A percentile compares a stretch with the other conserved stretches of the same genome.
phyloP scores from a whole-genome alignment of 768 basidiomycete genomes.

The Porpolomopsis calyptriformis region DNA sequence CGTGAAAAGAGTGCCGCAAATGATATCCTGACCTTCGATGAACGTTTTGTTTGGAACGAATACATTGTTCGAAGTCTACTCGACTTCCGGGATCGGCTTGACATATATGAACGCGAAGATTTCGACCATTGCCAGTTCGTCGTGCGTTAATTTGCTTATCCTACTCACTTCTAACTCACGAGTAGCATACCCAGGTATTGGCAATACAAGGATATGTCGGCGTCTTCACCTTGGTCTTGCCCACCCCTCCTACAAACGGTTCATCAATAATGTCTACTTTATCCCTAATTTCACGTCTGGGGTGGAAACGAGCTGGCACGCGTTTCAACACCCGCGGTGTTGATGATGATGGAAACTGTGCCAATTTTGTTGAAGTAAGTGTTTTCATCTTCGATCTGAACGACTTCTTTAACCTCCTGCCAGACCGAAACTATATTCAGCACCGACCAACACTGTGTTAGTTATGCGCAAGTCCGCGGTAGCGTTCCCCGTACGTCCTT shows the following conservation, averaged over 20 bases:
- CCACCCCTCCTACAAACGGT: constrained; percentile 66
- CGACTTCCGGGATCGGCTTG: constrained; percentile 76
- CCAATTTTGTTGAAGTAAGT: constrained; percentile 90
- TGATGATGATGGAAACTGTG: constrained; percentile 89
- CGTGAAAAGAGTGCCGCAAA: constrained; percentile 32
- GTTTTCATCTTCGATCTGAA: constrained; percentile 1
- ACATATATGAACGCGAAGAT: constrained; percentile 54
- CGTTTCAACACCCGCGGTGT: constrained; percentile 95
- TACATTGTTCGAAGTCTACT: constrained; percentile 80
- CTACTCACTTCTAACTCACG: constrained; percentile 5
- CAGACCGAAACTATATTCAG: constrained; percentile 88
- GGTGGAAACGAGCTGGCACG: constrained; percentile 94
- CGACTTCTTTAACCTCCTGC: constrained; percentile 12
- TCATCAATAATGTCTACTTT: constrained; percentile 63
- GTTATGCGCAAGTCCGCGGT: constrained; percentile 90
- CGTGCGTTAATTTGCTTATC: constrained; percentile 33
- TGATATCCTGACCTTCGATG: constrained; percentile 60
- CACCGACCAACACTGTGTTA: constrained; percentile 78
- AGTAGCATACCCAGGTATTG: constrained; percentile 44
- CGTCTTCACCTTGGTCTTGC: constrained; percentile 65
- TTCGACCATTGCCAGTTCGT: constrained; percentile 81
- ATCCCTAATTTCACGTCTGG: constrained; percentile 75
- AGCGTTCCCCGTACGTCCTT: constrained; percentile 79
- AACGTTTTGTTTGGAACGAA: constrained; percentile 92
- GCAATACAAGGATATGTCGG: constrained; percentile 94